Conservation (phyloP, 192 early-diverging fungal genomes). For the Linnemannia elongata region DNA sequence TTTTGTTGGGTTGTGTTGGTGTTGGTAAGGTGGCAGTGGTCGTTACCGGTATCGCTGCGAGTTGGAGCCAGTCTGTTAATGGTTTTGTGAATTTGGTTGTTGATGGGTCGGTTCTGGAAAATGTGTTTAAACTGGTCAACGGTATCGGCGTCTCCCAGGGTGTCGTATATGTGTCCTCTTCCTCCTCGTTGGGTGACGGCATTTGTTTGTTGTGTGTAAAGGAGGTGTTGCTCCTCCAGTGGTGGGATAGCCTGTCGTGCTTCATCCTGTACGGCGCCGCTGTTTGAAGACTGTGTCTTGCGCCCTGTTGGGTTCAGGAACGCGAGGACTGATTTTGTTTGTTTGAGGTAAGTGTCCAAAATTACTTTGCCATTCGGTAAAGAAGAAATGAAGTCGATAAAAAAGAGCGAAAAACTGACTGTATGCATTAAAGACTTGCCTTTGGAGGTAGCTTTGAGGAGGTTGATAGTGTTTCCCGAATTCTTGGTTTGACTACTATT, state of each 20-base stretch:
- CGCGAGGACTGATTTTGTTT: conserved; percentile 29
- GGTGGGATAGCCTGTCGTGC: neutral
- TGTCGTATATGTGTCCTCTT: neutral
- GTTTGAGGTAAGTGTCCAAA: neutral
- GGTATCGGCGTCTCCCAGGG: neutral
- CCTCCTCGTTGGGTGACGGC: conserved; percentile 5
- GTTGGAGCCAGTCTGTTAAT: conserved; percentile 1
- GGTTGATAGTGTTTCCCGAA: conserved; percentile 15
- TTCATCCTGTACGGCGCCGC: neutral
- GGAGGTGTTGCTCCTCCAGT: neutral
- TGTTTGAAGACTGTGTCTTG: conserved; percentile 12
- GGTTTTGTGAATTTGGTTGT: neutral
- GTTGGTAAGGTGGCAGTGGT: neutral
- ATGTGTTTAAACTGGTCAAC: conserved; percentile 32
- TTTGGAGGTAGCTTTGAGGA: conserved; percentile 56
- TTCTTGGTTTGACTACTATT: conserved; percentile 2
- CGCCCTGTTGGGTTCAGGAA: conserved; percentile 43
- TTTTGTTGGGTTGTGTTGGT: conserved; percentile 2
- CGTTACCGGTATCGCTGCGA: conserved; percentile 1
- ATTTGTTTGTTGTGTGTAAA: conserved; percentile 7
- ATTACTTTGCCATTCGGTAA: neutral
- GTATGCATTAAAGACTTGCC: conserved; percentile 17
- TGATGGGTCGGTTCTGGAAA: conserved; percentile 41
- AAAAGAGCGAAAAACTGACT: neutral
- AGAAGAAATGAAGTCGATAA: neutral